These are phyloP conservation scores for Phaseolus coccineus DNA, from an alignment of 331 rosid species.

Conservation along the genomic window DNA sequence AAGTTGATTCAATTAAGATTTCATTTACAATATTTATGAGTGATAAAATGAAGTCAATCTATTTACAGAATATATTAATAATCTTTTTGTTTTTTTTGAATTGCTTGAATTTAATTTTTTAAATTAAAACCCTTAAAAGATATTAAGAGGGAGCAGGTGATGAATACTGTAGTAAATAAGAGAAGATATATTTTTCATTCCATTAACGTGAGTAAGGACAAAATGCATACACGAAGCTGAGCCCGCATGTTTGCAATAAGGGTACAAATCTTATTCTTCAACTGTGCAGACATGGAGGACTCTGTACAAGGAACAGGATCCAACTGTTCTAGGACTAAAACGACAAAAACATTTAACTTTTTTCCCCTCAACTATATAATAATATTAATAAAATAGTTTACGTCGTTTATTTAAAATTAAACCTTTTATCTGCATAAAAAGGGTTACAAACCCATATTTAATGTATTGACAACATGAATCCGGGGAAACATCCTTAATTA, in stretches of 20 bases:
- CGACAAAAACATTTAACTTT: slow-evolving; percentile 1
- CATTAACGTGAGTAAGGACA: slow-evolving; percentile 16
- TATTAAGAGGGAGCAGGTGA: too few species aligned
- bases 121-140: too few species aligned
- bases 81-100: too few species aligned
- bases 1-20: too few species aligned
- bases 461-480: neutral
- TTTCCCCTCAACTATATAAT: neutral
- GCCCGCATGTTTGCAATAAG: slow-evolving; percentile 34
- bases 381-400: neutral
- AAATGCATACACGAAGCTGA: slow-evolving; percentile 18
- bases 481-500: neutral
- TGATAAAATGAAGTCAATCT: too few species aligned
- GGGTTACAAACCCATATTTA: too few species aligned
- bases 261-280: slow-evolving; percentile 19
- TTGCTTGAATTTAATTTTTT: too few species aligned
- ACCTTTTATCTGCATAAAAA: neutral
- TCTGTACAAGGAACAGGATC: slow-evolving; percentile 33
- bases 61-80: too few species aligned
- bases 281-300: slow-evolving; percentile 36
- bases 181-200: slow-evolving; percentile 4
- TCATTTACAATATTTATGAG: too few species aligned
- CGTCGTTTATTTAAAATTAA: neutral
- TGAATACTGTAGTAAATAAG: neutral
- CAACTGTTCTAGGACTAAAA: slow-evolving; percentile 30